Evolutionary conservation across 148 eudicot species (phyloP), one percentile per base, ranked within the genome.

Genomic region (Rhododendron mucronatum): DNA sequence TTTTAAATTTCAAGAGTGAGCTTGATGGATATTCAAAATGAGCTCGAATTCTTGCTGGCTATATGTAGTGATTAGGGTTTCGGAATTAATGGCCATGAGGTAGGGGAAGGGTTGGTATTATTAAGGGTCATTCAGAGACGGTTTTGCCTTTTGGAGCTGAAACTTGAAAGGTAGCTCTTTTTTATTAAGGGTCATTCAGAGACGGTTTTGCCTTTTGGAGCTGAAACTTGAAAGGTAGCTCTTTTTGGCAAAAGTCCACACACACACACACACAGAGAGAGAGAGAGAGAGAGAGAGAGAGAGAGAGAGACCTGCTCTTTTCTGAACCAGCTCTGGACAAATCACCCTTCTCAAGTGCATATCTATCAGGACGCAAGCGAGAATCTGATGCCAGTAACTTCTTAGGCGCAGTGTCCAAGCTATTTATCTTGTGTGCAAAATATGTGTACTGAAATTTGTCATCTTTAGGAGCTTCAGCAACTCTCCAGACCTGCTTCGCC

Each of bases 271-370:
- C 80, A 37, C 50, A 7, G 26, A 63, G 28, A 67, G 74, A 67
- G 74, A 67, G 33, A 67, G 74, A 69, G 53, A 33, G 82, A 84
- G 84, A 50, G 50, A 88, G 78, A 86, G 87, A 82, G 59, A 90
- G 88, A 84, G 90, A 83, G n/a, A 84, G 39, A 85, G 78, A 95
- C 98, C 94, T 93, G 97, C 94, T 94, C 88, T 95, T 95, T 86
- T 92, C 95, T 44, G 95, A 86, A 84, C 96, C 94, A 88, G 98
- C 94, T 83, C 92, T 95, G 69, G 98, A 90, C 69, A 94, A 73
- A 83, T 95, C 97, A 77, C 95, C 97, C 89, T 89, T 91, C 91
- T 94, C 98, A 89, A 95, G 98, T 83, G 98, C 96, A 89, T 87
- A 91, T 88, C 98, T 89, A 88, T 95, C 98, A 11, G 98, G 97